Conservation (phyloP, 2,329 filamentous ascomycete species). For the Trichocomaceae sp. region DNA sequence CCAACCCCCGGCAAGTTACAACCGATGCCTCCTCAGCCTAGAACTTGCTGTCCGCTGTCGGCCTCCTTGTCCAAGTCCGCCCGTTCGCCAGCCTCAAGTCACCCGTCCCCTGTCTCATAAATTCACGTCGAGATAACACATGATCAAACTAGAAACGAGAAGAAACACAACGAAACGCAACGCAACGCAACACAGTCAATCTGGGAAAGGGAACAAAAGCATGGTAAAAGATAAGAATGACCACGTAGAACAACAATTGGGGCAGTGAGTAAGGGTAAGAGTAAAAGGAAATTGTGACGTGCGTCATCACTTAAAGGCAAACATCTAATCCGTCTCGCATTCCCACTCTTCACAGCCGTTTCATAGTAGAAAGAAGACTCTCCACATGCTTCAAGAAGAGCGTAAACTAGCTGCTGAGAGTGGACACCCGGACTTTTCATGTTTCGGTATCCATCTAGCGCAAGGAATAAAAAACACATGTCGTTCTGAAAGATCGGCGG, state of each 20-base stretch:
- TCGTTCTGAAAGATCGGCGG: slow-evolving; percentile 4
- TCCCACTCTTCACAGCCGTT: slow-evolving; percentile 11
- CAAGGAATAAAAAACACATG: background rate
- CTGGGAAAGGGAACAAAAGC: background rate
- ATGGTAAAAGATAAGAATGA: background rate
- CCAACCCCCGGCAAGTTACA: background rate
- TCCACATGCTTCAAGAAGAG: slow-evolving; percentile 13
- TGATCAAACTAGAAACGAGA: background rate
- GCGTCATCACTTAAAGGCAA: too few species aligned
- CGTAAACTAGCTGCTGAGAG: slow-evolving; percentile 13
- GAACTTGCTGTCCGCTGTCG: background rate
- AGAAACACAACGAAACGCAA: background rate
- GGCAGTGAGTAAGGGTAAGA: background rate
- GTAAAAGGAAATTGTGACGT: background rate
- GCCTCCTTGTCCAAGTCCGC: background rate
- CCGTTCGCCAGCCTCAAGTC: background rate
- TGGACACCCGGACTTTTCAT: slow-evolving; percentile 9
- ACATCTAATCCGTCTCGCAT: slow-evolving; percentile 10
- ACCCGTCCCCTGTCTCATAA: slow-evolving; percentile 7
- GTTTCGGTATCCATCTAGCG: slow-evolving; percentile 9
- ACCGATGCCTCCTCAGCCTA: background rate
- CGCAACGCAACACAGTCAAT: too few species aligned
- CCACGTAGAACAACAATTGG: background rate
- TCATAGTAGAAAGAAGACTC: slow-evolving; percentile 1
- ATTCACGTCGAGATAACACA: slow-evolving; percentile 12